phyloP scores from a whole-genome alignment of 1,284 basidiomycete species.

The Austroboletus novae-zelandiae region DNA sequence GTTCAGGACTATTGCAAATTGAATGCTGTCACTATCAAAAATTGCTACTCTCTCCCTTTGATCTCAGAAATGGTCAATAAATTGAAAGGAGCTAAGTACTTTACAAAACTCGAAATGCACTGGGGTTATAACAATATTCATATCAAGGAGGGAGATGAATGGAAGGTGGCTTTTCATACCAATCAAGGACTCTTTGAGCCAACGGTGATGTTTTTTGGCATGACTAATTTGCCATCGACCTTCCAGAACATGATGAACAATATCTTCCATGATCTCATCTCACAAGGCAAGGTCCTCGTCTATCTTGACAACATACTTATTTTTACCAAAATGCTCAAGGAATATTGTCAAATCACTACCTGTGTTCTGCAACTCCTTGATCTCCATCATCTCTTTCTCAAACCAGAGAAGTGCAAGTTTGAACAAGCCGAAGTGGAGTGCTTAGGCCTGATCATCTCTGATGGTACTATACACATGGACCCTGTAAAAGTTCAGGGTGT shows the following conservation, averaged over 20 bases:
- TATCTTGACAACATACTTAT: constrained; percentile 6
- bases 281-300: background rate
- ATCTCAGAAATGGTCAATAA: background rate
- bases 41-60: background rate
- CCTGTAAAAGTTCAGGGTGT: constrained; percentile 31
- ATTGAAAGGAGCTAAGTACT: background rate
- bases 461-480: constrained; percentile 4
- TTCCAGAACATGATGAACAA: no score
- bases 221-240: no score
- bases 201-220: constrained; percentile 32
- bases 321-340: constrained; percentile 9
- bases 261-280: no score
- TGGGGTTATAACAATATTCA: no score
- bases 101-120: background rate
- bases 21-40: background rate
- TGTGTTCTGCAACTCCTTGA: constrained; percentile 33
- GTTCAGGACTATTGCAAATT: no score
- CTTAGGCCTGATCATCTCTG: no score
- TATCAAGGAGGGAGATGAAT: no score
- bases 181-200: constrained; percentile 26
- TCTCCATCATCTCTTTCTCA: constrained; percentile 15
- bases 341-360: constrained; percentile 20
- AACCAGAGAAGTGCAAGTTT: constrained; percentile 41
- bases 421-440: constrained; percentile 16
- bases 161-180: constrained; percentile 1